A percentile compares a stretch with the other conserved stretches of the same genome.
Evolutionary conservation across 2,329 filamentous ascomycete genomes (phyloP).

Genomic region (Gaeumannomyces tritici): DNA sequence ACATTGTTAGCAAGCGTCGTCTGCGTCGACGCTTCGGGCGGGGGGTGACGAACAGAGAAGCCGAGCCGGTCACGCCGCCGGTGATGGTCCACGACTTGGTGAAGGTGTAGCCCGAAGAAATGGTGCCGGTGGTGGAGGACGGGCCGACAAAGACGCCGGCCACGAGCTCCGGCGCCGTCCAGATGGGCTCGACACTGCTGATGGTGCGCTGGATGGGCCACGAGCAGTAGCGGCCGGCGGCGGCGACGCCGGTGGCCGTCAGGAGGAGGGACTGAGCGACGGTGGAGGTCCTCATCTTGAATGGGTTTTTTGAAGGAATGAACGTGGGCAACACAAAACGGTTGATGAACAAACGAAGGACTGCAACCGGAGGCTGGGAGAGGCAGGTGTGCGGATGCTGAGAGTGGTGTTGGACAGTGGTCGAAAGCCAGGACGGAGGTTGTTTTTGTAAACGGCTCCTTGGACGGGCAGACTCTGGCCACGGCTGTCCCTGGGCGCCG

Average conservation of each 20-base stretch:
- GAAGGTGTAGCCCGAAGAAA: background rate
- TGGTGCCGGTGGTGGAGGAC: background rate
- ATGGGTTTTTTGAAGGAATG: background rate
- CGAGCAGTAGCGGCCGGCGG: conserved; percentile 1
- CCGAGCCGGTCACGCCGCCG: background rate
- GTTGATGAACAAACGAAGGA: background rate
- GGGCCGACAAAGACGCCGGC: conserved; percentile 1
- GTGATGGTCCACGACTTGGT: conserved; percentile 1
- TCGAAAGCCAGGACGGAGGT: background rate
- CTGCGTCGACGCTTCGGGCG: background rate
- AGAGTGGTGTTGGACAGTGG: background rate
- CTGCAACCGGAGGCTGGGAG: background rate
- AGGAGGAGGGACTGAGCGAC: background rate
- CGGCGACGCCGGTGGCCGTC: background rate
- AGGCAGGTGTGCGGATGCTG: background rate
- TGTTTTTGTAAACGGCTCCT: background rate
- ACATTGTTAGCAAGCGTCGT: no score
- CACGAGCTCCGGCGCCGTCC: background rate
- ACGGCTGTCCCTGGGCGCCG: background rate
- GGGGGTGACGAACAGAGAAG: background rate
- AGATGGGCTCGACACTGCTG: background rate
- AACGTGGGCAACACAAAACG: background rate
- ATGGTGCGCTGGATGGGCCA: background rate
- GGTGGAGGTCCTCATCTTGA: background rate
- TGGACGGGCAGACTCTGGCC: background rate